Conservation (phyloP, 1,139 yeast genomes). For the Taphrina flavorubra region DNA sequence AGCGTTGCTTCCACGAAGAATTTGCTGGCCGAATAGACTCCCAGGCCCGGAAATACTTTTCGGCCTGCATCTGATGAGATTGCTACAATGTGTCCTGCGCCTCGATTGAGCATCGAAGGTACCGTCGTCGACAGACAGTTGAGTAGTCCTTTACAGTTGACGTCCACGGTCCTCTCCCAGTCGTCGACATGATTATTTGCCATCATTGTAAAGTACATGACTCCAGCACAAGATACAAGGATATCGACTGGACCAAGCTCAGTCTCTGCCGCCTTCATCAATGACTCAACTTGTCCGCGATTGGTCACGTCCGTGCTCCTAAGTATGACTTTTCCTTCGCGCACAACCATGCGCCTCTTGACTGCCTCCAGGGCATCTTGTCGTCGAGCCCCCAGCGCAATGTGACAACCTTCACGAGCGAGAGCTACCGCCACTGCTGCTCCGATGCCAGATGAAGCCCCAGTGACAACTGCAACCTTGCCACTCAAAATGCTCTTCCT, state of each 20-base stretch:
- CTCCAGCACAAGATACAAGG: conserved; percentile 25
- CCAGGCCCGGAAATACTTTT: conserved; percentile 27
- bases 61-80: conserved; percentile 30
- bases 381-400: conserved; percentile 25
- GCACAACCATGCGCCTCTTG: conserved; percentile 27
- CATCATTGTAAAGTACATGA: conserved; percentile 34
- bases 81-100: conserved; percentile 24
- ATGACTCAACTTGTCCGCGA: conserved; percentile 12
- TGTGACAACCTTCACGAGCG: conserved; percentile 42
- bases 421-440: conserved; percentile 40
- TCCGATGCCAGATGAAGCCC: conserved; percentile 43
- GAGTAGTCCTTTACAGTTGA: conserved; percentile 25
- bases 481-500: conserved; percentile 25
- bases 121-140: conserved; percentile 16
- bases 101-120: conserved; percentile 20
- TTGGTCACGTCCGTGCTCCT: conserved; percentile 23
- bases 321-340: conserved; percentile 29
- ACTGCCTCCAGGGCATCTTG: conserved; percentile 31
- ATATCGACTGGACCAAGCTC: conserved; percentile 29
- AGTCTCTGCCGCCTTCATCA: conserved; percentile 14
- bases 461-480: conserved; percentile 34
- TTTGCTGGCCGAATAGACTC: conserved; percentile 29
- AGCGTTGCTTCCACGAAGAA: conserved; percentile 28
- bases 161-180: conserved; percentile 28
- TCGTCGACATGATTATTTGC: conserved; percentile 19